Conservation (phyloP, 1,284 basidiomycete genomes). For the Apiotrichum porosum region DNA sequence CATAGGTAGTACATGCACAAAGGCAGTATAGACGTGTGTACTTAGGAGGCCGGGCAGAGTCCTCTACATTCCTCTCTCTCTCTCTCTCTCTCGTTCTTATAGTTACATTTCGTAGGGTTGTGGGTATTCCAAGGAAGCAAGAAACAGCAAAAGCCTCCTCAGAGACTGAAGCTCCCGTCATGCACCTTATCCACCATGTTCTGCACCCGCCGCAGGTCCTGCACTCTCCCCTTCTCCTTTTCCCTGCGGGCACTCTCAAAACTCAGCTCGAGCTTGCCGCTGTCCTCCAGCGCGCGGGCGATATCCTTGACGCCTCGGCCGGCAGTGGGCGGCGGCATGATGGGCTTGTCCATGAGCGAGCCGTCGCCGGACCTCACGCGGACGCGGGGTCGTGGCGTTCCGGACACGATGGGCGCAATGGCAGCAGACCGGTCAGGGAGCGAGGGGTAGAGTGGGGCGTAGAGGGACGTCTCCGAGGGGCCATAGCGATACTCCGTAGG, state of each 20-base stretch:
- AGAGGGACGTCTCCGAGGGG: background rate
- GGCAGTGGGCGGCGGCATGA: background rate
- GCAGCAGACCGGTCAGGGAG: constrained; percentile 4
- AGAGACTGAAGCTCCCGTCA: constrained; percentile 3
- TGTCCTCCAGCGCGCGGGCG: constrained; percentile 5
- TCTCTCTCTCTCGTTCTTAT: no score
- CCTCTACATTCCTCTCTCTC: no score
- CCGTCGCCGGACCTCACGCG: constrained; percentile 1
- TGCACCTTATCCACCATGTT: background rate
- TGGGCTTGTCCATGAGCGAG: background rate
- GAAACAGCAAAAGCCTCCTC: no score
- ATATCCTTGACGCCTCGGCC: constrained; percentile 3
- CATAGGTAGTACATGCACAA: no score
- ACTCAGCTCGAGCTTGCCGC: constrained; percentile 4
- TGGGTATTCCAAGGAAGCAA: no score
- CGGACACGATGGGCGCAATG: background rate
- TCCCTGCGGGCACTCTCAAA: constrained; percentile 8
- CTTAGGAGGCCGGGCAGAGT: no score
- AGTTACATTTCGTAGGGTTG: no score
- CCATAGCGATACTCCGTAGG: constrained; percentile 6
- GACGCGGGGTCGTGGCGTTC: constrained; percentile 3
- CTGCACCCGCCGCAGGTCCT: constrained; percentile 7
- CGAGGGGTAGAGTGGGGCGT: constrained; percentile 6
- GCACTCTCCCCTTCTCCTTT: constrained; percentile 3
- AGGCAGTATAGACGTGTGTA: no score